Evolutionary conservation across 1,139 yeast species (phyloP).

Genomic region (Suhomyces kunorum): DNA sequence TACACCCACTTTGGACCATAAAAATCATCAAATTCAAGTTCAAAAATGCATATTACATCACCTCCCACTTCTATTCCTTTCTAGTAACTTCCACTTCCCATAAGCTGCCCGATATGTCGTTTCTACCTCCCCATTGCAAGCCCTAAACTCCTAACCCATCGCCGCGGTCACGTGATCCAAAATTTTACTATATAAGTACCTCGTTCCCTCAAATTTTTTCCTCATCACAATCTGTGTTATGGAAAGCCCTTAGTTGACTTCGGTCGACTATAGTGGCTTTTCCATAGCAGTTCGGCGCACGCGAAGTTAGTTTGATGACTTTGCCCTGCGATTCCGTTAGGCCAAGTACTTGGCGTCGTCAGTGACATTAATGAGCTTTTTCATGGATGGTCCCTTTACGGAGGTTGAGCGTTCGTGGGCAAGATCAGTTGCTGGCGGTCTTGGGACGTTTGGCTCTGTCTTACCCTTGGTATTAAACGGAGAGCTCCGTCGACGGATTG

Average conservation of each 20-base stretch:
- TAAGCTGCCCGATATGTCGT: background rate
- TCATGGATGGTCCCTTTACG: constrained; percentile 48
- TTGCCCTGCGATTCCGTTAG: constrained; percentile 20
- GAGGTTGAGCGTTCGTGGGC: constrained; percentile 55
- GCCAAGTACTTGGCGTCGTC: constrained; percentile 24
- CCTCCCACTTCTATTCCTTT: background rate
- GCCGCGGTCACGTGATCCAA: constrained; percentile 5
- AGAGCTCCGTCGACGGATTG: constrained; percentile 90
- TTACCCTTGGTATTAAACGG: constrained; percentile 53
- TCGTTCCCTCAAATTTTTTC: constrained; percentile 14
- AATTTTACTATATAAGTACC: constrained; percentile 5
- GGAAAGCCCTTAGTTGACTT: constrained; percentile 43
- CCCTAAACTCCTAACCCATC: constrained; percentile 6
- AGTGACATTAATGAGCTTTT: constrained; percentile 28
- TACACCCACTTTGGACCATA: too few relatives aligned
- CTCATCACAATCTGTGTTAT: constrained; percentile 55
- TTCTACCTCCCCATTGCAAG: background rate
- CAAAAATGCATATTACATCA: too few relatives aligned
- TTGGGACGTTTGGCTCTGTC: constrained; percentile 18
- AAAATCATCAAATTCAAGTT: too few relatives aligned
- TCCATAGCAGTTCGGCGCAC: constrained; percentile 69
- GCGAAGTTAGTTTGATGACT: constrained; percentile 54
- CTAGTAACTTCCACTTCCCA: too few relatives aligned
- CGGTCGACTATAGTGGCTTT: constrained; percentile 41
- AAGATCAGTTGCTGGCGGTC: constrained; percentile 28